Conservation (phyloP, 257 asterid species). For the Solanum corneliomulleri region DNA sequence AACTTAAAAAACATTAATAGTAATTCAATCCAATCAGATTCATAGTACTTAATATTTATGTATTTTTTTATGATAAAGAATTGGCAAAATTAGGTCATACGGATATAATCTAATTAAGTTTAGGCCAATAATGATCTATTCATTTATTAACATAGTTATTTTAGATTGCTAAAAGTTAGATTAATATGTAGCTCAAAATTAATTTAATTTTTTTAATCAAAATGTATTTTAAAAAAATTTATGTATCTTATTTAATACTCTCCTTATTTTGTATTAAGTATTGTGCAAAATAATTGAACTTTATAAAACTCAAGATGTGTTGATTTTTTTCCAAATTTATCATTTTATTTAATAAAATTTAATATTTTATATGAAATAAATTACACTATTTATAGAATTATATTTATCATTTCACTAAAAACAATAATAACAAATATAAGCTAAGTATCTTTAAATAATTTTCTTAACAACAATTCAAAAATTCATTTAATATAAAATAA, state of each 20-base stretch:
- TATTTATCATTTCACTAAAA: too few species aligned
- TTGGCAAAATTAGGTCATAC: background rate
- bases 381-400: too few species aligned
- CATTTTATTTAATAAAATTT: too few species aligned
- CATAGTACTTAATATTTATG: background rate
- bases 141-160: background rate
- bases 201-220: background rate
- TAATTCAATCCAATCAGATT: background rate
- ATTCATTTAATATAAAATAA: too few species aligned
- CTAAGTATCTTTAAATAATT: too few species aligned
- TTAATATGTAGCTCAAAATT: background rate
- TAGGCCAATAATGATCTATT: background rate
- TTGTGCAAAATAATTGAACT: too few species aligned
- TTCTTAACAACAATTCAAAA: too few species aligned
- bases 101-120: background rate
- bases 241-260: background rate
- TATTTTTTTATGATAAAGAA: too few species aligned
- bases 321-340: too few species aligned
- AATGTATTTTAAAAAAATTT: background rate
- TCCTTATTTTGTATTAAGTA: too few species aligned
- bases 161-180: background rate
- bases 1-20: background rate
- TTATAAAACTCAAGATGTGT: too few species aligned
- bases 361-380: background rate
- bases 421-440: fast-evolving